Percentiles rank a stretch among this genome's conserved stretches.
phyloP scores from a whole-genome alignment of 1,284 basidiomycete genomes.

The Puccinia coronata region DNA sequence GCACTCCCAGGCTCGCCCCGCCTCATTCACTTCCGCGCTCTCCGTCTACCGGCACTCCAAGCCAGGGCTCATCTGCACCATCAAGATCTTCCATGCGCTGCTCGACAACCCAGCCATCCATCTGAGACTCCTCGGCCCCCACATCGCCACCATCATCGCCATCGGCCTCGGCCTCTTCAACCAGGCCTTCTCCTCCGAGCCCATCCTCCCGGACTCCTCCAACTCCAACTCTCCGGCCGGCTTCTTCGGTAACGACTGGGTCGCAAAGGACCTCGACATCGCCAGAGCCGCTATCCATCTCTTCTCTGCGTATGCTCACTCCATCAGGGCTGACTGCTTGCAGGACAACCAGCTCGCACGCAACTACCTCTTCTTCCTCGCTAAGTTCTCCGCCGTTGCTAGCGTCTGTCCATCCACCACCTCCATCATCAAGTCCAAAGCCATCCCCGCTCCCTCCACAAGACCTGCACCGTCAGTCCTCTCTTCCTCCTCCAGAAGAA shows the following conservation, averaged over 20 bases:
- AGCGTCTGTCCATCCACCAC: constrained; percentile 8
- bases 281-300: not conserved
- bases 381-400: constrained; percentile 25
- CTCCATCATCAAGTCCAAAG: not conserved
- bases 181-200: constrained; percentile 3
- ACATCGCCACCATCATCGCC: constrained; percentile 12
- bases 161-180: constrained; percentile 34
- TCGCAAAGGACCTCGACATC: constrained; percentile 32
- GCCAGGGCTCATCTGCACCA: constrained; percentile 38
- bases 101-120: not conserved
- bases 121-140: not conserved
- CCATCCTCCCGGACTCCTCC: not conserved
- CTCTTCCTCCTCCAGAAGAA: not conserved
- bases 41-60: constrained; percentile 40
- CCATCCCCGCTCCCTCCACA: not conserved
- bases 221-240: not conserved
- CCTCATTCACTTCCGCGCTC: constrained; percentile 15
- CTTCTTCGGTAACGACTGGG: constrained; percentile 12
- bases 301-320: not conserved
- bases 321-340: not conserved
- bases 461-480: constrained; percentile 17
- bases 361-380: constrained; percentile 27
- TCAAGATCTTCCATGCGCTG: constrained; percentile 35
- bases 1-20: constrained; percentile 18
- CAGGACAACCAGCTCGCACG: constrained; percentile 19